Evolutionary conservation across 2,329 filamentous ascomycete genomes (phyloP), one percentile per base, ranked within the genome.

Genomic region (Colletotrichum abscissum): DNA sequence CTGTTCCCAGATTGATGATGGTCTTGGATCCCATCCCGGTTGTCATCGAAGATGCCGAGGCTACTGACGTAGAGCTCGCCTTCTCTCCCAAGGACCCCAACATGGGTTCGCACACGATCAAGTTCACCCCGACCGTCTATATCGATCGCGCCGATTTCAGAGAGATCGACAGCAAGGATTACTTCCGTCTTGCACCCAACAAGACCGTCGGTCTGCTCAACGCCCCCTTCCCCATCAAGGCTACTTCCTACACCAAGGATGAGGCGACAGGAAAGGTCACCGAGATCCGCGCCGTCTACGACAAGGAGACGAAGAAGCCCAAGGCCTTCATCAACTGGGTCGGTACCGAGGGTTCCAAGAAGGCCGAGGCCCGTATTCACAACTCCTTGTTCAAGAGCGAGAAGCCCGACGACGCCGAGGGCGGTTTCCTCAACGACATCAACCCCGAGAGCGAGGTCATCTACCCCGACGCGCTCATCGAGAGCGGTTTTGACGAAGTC

Each of bases 251-350:
- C 82, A 87, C 88, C 63, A 94, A 92, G 77, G 92, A 95, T 75
- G 84, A 88, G 63, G 81, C 84, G 1, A 90, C 88, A 4, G 93
- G 92, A 64, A 87, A 88, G 72, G 89, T 96, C 62, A 92, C 87
- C 1, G 89, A 91, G 75, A 90, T 97, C 71, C 88, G 87, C 49
- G 93, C 80, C 24, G 78, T 83, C 12, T 92, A 92, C 67, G 92
- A 94, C 74, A 93, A 93, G 72, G 92, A 94, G 74, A 90, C 88
- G 22, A 91, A 92, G 79, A 90, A 91, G 78, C 91, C 93, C 55
- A 96, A 97, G 85, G 92, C 95, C 1, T 94, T 91, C 80, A 97
- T 98, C 80, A 95, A 98, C 80, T 98, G 96, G 96, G 94, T 98
- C 6, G 91, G 79, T 24, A 80, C 92, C 5, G 90, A 91, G 52